These are phyloP conservation scores for Fusarium subtropicale DNA, from an alignment of 2,329 filamentous ascomycete genomes.

Conservation along the genomic window DNA sequence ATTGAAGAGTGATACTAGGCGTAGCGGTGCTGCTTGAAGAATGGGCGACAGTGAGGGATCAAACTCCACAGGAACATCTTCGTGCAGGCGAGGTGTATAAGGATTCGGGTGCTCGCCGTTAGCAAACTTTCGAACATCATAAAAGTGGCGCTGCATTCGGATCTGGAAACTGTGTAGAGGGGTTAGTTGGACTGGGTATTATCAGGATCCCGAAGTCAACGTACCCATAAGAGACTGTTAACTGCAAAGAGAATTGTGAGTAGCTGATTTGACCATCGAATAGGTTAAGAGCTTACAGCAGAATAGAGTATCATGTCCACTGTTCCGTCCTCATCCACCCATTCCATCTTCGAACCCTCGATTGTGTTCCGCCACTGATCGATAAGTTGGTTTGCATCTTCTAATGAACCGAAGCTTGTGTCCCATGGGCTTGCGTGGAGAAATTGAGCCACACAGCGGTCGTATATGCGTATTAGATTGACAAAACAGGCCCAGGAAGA, in stretches of 20 bases:
- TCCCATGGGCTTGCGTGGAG: slow-evolving; percentile 22
- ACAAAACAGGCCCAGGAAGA: slow-evolving; percentile 45
- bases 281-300: slow-evolving; percentile 33
- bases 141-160: slow-evolving; percentile 35
- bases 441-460: slow-evolving; percentile 26
- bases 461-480: slow-evolving; percentile 39
- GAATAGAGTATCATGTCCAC: slow-evolving; percentile 43
- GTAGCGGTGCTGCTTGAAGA: slow-evolving; percentile 35
- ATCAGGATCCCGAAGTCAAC: neutral
- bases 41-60: slow-evolving; percentile 7
- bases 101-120: slow-evolving; percentile 4
- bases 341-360: slow-evolving; percentile 24
- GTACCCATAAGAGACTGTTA: slow-evolving; percentile 42
- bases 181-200: neutral
- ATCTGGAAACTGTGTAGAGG: slow-evolving; percentile 34
- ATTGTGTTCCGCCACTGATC: slow-evolving; percentile 37
- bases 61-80: neutral
- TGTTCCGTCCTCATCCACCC: slow-evolving; percentile 32
- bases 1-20: slow-evolving; percentile 35
- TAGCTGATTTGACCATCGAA: neutral
- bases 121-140: neutral
- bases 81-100: neutral
- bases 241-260: slow-evolving; percentile 29
- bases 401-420: slow-evolving; percentile 11
- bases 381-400: slow-evolving; percentile 32